A percentile compares a stretch with the other conserved stretches of the same genome.
These are phyloP conservation scores for Caloboletus firmus DNA, from an alignment of 1,284 basidiomycete genomes.

Conservation along the genomic window DNA sequence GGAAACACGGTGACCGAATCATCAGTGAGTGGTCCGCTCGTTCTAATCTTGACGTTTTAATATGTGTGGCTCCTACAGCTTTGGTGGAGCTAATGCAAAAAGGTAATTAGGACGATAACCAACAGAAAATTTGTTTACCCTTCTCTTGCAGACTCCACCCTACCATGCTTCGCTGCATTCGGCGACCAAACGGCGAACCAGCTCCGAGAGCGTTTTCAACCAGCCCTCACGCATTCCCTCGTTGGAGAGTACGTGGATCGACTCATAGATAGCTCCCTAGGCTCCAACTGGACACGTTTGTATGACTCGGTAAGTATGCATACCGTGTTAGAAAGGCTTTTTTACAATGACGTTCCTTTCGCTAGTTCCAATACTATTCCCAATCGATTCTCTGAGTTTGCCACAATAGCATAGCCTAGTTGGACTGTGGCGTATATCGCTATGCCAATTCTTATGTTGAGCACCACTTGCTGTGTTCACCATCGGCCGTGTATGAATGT, in stretches of 20 bases:
- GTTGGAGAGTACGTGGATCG: slow-evolving; percentile 88
- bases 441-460: slow-evolving; percentile 2
- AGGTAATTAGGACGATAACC: slow-evolving; percentile 47
- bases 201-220: slow-evolving; percentile 92
- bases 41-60: slow-evolving; percentile 7
- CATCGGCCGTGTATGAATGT: not conserved
- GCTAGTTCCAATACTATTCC: slow-evolving; percentile 79
- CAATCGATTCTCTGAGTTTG: slow-evolving; percentile 68
- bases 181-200: slow-evolving; percentile 89
- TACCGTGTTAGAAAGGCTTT: not conserved
- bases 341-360: slow-evolving; percentile 3
- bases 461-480: not conserved
- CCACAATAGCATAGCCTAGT: slow-evolving; percentile 5
- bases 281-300: slow-evolving; percentile 89
- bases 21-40: slow-evolving; percentile 65
- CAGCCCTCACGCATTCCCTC: slow-evolving; percentile 83
- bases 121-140: slow-evolving; percentile 6
- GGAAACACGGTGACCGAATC: slow-evolving; percentile 97
- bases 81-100: slow-evolving; percentile 97
- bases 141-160: slow-evolving; percentile 69
- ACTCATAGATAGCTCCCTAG: slow-evolving; percentile 83
- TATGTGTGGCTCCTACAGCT: slow-evolving; percentile 44
- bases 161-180: slow-evolving; percentile 90
- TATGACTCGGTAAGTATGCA: slow-evolving; percentile 78
- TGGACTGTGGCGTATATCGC: not conserved